Conservation (phyloP, 2,329 filamentous ascomycete genomes). For the Ophiosphaerella korrae region DNA sequence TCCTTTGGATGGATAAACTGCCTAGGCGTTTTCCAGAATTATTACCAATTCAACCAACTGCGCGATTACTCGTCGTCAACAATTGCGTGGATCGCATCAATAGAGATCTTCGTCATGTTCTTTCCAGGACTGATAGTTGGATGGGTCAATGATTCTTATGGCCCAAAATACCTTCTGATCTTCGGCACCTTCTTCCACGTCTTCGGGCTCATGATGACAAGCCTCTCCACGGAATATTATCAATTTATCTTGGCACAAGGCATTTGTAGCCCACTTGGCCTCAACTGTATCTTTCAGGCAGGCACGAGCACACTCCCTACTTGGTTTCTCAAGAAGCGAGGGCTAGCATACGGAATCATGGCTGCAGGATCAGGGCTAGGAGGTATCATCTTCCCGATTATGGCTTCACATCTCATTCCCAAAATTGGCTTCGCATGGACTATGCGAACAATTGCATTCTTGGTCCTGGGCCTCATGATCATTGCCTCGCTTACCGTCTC, state of each 20-base stretch:
- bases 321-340: conserved; percentile 58
- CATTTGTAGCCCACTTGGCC: conserved; percentile 56
- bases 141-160: conserved; percentile 66
- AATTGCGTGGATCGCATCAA: conserved; percentile 55
- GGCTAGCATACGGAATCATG: conserved; percentile 56
- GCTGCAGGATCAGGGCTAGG: conserved; percentile 57
- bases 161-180: conserved; percentile 62
- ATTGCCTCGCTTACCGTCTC: conserved; percentile 60
- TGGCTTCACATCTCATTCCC: conserved; percentile 61
- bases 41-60: conserved; percentile 53
- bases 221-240: conserved; percentile 60
- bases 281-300: conserved; percentile 62
- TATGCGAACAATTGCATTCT: conserved; percentile 62
- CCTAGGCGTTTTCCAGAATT: conserved; percentile 54
- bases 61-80: conserved; percentile 44
- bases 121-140: conserved; percentile 65
- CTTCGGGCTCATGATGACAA: conserved; percentile 68
- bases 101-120: conserved; percentile 57
- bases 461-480: conserved; percentile 64
- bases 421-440: conserved; percentile 64
- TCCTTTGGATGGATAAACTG: conserved; percentile 53
- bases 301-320: conserved; percentile 50
- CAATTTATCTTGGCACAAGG: conserved; percentile 62
- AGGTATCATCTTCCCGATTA: conserved; percentile 66
- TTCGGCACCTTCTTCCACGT: conserved; percentile 62